These are phyloP conservation scores for Ceratonia siliqua DNA, from an alignment of 306 rosid species.

Conservation along the genomic window DNA sequence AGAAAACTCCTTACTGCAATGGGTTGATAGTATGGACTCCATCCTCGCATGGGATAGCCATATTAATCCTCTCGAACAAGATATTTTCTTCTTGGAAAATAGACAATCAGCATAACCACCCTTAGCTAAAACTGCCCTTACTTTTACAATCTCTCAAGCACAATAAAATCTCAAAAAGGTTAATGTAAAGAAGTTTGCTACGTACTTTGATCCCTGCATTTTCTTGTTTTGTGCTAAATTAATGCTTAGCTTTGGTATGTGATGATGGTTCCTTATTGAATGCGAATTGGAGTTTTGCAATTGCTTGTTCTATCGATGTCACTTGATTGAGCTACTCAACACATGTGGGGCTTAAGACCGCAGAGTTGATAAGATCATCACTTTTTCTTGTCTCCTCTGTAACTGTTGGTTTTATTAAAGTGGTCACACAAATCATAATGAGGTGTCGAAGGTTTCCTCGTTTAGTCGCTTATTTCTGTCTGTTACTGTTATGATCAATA, in stretches of 20 bases:
- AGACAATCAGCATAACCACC: slow-evolving; percentile 28
- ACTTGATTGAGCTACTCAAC: slow-evolving; percentile 24
- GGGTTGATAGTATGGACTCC: slow-evolving; percentile 60
- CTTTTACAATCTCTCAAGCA: slow-evolving; percentile 3
- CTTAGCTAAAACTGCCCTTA: not conserved
- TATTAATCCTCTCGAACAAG: slow-evolving; percentile 50
- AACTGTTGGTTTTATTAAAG: slow-evolving; percentile 15
- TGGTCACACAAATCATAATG: slow-evolving; percentile 35
- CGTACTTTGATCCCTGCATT: slow-evolving; percentile 10
- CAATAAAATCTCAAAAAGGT: slow-evolving; percentile 16
- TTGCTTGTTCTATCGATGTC: slow-evolving; percentile 18
- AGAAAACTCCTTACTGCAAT: slow-evolving; percentile 44
- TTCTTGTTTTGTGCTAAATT: slow-evolving; percentile 11
- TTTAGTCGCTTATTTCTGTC: slow-evolving; percentile 7
- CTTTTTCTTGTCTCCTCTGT: slow-evolving; percentile 32
- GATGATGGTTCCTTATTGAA: slow-evolving; percentile 25
- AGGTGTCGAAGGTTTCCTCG: slow-evolving; percentile 31
- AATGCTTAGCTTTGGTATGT: slow-evolving; percentile 21
- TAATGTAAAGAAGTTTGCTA: slow-evolving; percentile 25
- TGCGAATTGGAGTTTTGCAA: slow-evolving; percentile 11
- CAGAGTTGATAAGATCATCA: slow-evolving; percentile 15
- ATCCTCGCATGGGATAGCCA: slow-evolving; percentile 61
- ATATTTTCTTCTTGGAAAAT: slow-evolving; percentile 45
- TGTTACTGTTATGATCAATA: not conserved
- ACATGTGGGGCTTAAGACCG: slow-evolving; percentile 24